A percentile compares a stretch with the other conserved stretches of the same genome.
Conservation (phyloP, 768 basidiomycete genomes). For the Phlegmacium glaucopus region DNA sequence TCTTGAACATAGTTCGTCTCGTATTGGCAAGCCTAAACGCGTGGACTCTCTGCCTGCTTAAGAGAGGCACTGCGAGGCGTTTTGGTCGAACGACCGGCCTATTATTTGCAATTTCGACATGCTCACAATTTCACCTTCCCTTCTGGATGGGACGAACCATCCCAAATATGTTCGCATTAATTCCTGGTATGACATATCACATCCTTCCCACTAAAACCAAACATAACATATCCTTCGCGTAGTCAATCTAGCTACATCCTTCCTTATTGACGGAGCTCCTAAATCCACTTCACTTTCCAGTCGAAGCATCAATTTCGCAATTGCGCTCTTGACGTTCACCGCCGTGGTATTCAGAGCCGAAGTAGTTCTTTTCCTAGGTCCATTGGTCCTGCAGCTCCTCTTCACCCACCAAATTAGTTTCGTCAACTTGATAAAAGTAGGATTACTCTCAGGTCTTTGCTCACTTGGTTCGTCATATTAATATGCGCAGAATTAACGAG, state of each 20-base stretch:
- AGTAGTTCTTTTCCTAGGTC: slow-evolving; percentile 61
- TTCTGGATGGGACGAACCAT: slow-evolving; percentile 94
- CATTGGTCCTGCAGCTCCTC: slow-evolving; percentile 56
- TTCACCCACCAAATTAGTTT: slow-evolving; percentile 40
- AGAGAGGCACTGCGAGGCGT: slow-evolving; percentile 55
- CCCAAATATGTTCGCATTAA: slow-evolving; percentile 90
- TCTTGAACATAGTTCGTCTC: slow-evolving; percentile 58
- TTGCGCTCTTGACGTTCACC: slow-evolving; percentile 63
- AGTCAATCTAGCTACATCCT: slow-evolving; percentile 59
- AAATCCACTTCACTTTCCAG: slow-evolving; percentile 36
- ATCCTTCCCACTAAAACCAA: not conserved
- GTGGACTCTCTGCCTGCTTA: slow-evolving; percentile 56
- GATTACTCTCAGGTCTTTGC: slow-evolving; percentile 40
- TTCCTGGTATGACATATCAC: slow-evolving; percentile 52
- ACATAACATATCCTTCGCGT: not conserved
- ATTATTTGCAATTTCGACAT: slow-evolving; percentile 65
- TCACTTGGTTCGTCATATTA: slow-evolving; percentile 44
- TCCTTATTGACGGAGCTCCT: slow-evolving; percentile 43
- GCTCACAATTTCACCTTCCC: slow-evolving; percentile 85
- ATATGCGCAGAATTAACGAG: not conserved
- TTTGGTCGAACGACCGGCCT: slow-evolving; percentile 59
- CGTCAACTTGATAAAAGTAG: slow-evolving; percentile 42
- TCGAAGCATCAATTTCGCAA: slow-evolving; percentile 33
- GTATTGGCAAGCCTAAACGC: slow-evolving; percentile 67
- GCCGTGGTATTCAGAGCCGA: slow-evolving; percentile 80